Evolutionary conservation across 257 asterid species (phyloP), one percentile per base, ranked within the genome.

Genomic region (Ilex asprella): DNA sequence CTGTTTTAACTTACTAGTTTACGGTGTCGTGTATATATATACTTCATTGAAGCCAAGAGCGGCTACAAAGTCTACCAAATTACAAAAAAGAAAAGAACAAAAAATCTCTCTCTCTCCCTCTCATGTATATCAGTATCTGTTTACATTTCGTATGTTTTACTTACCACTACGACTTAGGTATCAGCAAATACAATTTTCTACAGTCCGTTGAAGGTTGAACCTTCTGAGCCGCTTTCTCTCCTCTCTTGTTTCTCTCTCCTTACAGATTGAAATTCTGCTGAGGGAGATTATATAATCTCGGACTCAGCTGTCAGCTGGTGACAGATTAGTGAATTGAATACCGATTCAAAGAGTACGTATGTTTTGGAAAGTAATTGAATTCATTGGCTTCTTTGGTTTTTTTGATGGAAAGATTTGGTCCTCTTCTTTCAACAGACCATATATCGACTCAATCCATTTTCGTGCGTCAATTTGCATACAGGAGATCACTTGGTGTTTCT

Each of bases 391-490:
- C n/a, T 10, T 10, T 46, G 31, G 15, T 68, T 44, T 12, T 60
- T 61, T 74, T 39, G 62, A 81, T 85, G 87, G 83, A 73, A 73
- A 60, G 55, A 57, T 50, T 56, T 67, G 65, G 63, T 74, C 61
- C 60, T 70, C 76, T 67, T 71, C 68, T 75, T 31, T 67, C 14
- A 60, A 59, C 57, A 67, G 83, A 91, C 88, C 79, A 81, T 39
- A 58, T 35, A 35, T 35, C 41, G 41, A 35, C 41, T 35, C 8
- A 35, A 21, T 35, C 41, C 41, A 35, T 35, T 35, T 35, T 35
- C 41, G 41, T 35, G 41, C 41, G 7, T 35, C 41, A 35, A 35
- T 35, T 35, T 35, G 5, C 41, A 35, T 35, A 46, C 52, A 14
- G 3, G 52, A 4, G 52, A 10, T 46, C 11, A 10, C 13, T 14